These are phyloP conservation scores for Trametes hirsuta DNA, from an alignment of 1,284 basidiomycete species.

Conservation along the genomic window DNA sequence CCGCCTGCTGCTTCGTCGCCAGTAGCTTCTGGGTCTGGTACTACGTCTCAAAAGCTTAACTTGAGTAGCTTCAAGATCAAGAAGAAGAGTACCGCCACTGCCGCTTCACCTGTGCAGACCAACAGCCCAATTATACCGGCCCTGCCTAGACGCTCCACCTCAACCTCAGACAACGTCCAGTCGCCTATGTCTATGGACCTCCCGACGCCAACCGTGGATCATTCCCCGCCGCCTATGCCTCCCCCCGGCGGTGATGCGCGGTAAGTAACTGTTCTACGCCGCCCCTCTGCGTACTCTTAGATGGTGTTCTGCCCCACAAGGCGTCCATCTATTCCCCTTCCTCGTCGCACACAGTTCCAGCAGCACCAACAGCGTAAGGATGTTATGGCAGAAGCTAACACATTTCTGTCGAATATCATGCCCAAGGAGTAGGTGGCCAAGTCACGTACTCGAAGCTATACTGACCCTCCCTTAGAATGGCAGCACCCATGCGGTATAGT, in stretches of 20 bases:
- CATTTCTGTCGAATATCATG: conserved; percentile 44
- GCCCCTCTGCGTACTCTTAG: not conserved
- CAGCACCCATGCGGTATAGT: conserved; percentile 37
- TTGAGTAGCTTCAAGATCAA: conserved; percentile 26
- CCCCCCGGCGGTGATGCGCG: not conserved
- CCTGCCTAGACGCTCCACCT: conserved; percentile 12
- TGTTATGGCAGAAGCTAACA: conserved; percentile 33
- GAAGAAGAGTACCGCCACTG: conserved; percentile 19
- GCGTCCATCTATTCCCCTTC: conserved; percentile 14
- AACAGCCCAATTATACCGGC: conserved; percentile 4
- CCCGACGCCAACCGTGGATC: not conserved
- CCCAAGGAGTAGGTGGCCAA: conserved; percentile 40
- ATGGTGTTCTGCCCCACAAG: not conserved
- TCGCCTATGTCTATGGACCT: conserved; percentile 4
- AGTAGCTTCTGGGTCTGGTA: not conserved
- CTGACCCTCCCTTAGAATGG: conserved; percentile 32
- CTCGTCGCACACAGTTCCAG: conserved; percentile 12
- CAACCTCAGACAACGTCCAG: conserved; percentile 5
- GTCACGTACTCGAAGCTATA: not conserved
- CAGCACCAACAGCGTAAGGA: conserved; percentile 2
- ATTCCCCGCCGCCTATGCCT: not conserved
- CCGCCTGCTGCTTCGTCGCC: not conserved
- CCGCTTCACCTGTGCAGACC: conserved; percentile 10
- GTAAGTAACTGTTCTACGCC: not conserved
- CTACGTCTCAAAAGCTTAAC: conserved; percentile 1